Evolutionary conservation across 805 yeast genomes (phyloP).

Genomic region (Wickerhamiella siamensis): DNA sequence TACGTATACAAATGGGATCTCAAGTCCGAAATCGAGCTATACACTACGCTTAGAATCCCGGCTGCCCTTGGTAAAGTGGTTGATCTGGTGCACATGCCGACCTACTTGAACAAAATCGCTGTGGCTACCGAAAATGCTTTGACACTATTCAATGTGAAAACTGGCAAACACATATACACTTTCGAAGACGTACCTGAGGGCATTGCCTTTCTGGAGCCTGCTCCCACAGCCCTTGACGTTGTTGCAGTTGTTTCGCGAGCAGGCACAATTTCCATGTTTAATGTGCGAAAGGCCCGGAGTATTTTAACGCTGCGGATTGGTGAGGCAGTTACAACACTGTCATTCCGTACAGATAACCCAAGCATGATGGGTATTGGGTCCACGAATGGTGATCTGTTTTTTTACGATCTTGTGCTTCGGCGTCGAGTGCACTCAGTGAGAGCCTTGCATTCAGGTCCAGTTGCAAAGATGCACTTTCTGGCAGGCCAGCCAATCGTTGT

Average conservation of each 20-base stretch:
- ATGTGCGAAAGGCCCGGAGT: conserved; percentile 49
- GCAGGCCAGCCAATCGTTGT: conserved; percentile 87
- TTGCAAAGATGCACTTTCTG: conserved; percentile 55
- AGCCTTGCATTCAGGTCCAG: conserved; percentile 71
- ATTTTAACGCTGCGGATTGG: conserved; percentile 34
- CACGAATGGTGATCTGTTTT: conserved; percentile 65
- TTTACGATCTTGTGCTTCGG: conserved; percentile 64
- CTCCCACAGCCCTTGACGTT: conserved; percentile 69
- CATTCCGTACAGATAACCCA: conserved; percentile 83
- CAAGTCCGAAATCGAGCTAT: conserved; percentile 41
- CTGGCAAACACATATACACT: conserved; percentile 56
- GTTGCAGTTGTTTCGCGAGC: conserved; percentile 60
- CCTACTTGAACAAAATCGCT: conserved; percentile 78
- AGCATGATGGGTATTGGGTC: conserved; percentile 72
- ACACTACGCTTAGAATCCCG: conserved; percentile 47
- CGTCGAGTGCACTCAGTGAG: conserved; percentile 64
- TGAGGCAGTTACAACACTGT: conserved; percentile 38
- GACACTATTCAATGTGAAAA: conserved; percentile 55
- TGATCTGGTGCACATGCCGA: conserved; percentile 67
- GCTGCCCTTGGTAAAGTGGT: conserved; percentile 59
- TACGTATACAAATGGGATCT: conserved; percentile 40
- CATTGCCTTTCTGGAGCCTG: conserved; percentile 57
- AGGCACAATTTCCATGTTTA: conserved; percentile 53
- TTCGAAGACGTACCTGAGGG: conserved; percentile 37
- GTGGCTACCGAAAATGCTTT: conserved; percentile 60